Evolutionary conservation across 2,329 filamentous ascomycete species (phyloP).

Genomic region (Capronia coronata): DNA sequence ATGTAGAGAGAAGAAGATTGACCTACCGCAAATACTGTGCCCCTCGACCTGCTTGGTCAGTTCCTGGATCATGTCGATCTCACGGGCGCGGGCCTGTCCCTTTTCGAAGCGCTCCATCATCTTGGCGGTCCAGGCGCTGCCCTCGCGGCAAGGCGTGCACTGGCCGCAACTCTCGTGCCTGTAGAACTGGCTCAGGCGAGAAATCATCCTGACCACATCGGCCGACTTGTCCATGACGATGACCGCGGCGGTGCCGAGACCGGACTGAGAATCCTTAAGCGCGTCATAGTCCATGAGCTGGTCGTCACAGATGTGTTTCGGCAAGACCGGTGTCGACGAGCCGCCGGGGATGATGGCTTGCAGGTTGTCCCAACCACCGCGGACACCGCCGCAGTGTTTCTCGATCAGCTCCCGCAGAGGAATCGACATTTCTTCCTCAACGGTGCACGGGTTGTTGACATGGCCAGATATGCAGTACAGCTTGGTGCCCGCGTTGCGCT

Average conservation of each 20-base stretch:
- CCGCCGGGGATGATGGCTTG: slow-evolving; percentile 92
- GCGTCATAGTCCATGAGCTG: slow-evolving; percentile 99
- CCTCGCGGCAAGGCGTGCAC: slow-evolving; percentile 98
- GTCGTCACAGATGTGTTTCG: slow-evolving; percentile 82
- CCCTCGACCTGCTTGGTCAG: slow-evolving; percentile 99
- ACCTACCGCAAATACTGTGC: slow-evolving; percentile 91
- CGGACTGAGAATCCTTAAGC: slow-evolving; percentile 94
- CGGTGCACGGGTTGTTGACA: slow-evolving; percentile 96
- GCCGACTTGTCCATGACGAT: slow-evolving; percentile 99
- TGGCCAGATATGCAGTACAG: slow-evolving; percentile 97
- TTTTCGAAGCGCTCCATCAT: slow-evolving; percentile 97
- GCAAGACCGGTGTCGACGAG: slow-evolving; percentile 91
- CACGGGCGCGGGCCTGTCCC: slow-evolving; percentile 76
- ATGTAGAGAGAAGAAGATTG: background rate
- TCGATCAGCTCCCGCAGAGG: slow-evolving; percentile 93
- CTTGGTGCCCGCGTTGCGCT: slow-evolving; percentile 95
- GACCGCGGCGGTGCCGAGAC: slow-evolving; percentile 92
- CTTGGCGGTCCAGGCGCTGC: slow-evolving; percentile 98
- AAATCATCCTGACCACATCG: slow-evolving; percentile 90
- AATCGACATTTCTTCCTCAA: slow-evolving; percentile 99
- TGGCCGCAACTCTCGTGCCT: slow-evolving; percentile 97
- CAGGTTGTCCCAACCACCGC: slow-evolving; percentile 96
- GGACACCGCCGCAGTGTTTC: slow-evolving; percentile 94
- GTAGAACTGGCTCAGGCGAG: slow-evolving; percentile 92
- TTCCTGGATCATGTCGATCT: slow-evolving; percentile 99